phyloP scores from a whole-genome alignment of 306 rosid species.

The Acacia crassicarpa region DNA sequence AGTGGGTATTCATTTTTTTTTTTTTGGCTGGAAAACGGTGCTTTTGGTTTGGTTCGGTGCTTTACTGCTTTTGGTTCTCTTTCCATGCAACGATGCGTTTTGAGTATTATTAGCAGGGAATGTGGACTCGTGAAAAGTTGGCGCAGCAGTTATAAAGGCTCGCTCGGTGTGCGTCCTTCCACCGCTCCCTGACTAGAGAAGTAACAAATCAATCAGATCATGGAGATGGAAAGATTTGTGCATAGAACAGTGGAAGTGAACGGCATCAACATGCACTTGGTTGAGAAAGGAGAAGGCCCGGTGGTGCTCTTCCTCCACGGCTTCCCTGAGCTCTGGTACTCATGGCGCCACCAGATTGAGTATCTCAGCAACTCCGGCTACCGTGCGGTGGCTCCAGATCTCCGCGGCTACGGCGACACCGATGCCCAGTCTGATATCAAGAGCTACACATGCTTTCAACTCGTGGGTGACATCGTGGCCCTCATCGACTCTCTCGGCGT shows the following conservation, averaged over 20 bases:
- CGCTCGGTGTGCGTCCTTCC: too few species aligned
- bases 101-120: too few species aligned
- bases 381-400: conserved; percentile 41
- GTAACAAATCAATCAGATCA: not conserved
- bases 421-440: not conserved
- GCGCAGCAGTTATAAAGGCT: too few species aligned
- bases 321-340: conserved; percentile 46
- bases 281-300: conserved; percentile 38
- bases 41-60: too few species aligned
- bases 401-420: conserved; percentile 42
- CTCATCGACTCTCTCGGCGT: conserved; percentile 36
- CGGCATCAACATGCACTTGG: conserved; percentile 42
- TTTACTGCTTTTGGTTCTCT: too few species aligned
- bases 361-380: conserved; percentile 25
- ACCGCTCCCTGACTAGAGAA: too few species aligned
- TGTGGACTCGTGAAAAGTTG: too few species aligned
- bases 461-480: conserved; percentile 35
- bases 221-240: conserved; percentile 21
- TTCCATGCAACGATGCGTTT: too few species aligned
- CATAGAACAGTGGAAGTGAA: conserved; percentile 34
- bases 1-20: too few species aligned
- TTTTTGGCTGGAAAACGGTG: too few species aligned
- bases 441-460: conserved; percentile 24
- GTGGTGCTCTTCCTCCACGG: conserved; percentile 44
- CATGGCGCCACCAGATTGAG: conserved; percentile 39